Conservation (phyloP, 306 rosid species). For the Ochetophila trinervis region DNA sequence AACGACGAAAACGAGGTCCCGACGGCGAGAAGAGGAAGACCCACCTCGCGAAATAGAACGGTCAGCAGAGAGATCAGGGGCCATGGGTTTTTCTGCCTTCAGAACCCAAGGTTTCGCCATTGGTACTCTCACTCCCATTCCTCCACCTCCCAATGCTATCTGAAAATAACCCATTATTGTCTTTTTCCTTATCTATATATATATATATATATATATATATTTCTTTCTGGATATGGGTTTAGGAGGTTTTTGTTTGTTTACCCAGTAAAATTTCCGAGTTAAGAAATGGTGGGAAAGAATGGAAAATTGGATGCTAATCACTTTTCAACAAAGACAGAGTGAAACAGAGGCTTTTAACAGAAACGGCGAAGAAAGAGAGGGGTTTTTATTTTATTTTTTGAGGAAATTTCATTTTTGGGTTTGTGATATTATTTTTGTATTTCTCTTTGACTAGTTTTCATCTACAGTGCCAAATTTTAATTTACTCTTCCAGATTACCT, state of each 20-base stretch:
- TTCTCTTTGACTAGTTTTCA: neutral
- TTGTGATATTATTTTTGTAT: neutral
- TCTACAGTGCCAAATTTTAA: neutral
- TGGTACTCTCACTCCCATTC: conserved; percentile 26
- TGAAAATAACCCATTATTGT: conserved; percentile 34
- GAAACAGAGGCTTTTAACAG: neutral
- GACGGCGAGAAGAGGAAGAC: conserved; percentile 54
- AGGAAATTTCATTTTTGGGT: neutral
- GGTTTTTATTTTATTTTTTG: neutral
- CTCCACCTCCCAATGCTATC: conserved; percentile 47
- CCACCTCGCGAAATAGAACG: conserved; percentile 33
- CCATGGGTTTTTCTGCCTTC: conserved; percentile 60
- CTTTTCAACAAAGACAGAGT: neutral
- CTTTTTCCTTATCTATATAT: neutral
- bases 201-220: neutral
- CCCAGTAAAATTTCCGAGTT: neutral
- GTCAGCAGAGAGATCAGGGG: conserved; percentile 48
- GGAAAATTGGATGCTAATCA: neutral
- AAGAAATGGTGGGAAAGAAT: neutral
- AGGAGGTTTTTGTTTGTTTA: neutral
- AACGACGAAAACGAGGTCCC: conserved; percentile 86
- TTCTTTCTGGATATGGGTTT: neutral
- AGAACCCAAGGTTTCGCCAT: conserved; percentile 46
- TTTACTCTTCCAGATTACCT: neutral
- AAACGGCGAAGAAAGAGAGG: neutral